Evolutionary conservation across 805 yeast genomes (phyloP), one percentile per base, ranked within the genome.

Genomic region (Lipomyces japonicus): DNA sequence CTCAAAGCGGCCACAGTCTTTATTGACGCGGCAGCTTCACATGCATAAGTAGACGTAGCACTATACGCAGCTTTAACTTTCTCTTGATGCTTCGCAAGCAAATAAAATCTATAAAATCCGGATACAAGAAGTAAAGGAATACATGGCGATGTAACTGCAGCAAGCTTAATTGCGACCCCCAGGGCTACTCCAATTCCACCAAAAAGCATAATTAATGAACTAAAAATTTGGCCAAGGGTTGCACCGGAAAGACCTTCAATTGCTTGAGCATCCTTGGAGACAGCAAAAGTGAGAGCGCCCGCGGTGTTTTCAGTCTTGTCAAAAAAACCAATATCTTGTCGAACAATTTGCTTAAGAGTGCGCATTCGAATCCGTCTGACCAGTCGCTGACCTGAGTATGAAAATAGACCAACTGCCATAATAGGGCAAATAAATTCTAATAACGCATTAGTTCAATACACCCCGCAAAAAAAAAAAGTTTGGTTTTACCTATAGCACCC

Each of bases 1-100:
- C 75, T 71, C 25, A 71, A 58, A 14, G 75, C 61, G 38, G 68
- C 69, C 9, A 71, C 75, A 6, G 76, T 71, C 41, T 74, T 65
- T 18, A 72, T 71, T 3, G 75, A 67, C 10, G 67, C 48, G 5
- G 72, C 67, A 39, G 65, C 68, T 53, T 71, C 73, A 39, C 74
- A 62, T 2, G 75, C 75, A 58, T 70, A 56, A n/a, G 46, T 12
- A 24, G 46, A 42, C n/a, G 41, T 36, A n/a, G 21, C 18, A 9
- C 46, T 70, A 46, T 69, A 71, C 2, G 69, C 73, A 16, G 61
- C 60, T 44, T 69, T 66, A 10, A 69, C 67, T 9, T 69, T 60
- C 50, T 68, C 71, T 44, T 66, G 67, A 26, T 72, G 63, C 25
- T 50, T 47, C 24, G 63, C 60, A 45, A 71, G 56, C n/a, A 72